Percentiles rank a stretch among this genome's conserved stretches.
Evolutionary conservation across 2,329 filamentous ascomycete genomes (phyloP).

Genomic region (Sporothrix sp.): DNA sequence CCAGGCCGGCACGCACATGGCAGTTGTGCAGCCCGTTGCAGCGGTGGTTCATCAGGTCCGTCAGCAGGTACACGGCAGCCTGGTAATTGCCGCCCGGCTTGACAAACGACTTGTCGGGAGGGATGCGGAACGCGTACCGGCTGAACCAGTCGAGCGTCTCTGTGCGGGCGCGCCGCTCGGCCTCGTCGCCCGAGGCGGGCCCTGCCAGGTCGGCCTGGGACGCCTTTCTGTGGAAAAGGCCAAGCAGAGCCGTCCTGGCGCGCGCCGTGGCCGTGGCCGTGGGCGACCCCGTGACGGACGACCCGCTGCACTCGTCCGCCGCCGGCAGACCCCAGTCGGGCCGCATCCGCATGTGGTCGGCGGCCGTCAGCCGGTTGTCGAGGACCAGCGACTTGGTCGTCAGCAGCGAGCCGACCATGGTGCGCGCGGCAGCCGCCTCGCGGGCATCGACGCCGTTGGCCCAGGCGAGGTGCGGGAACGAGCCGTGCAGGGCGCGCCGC

Average conservation of each 20-base stretch:
- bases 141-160: constrained; percentile 18
- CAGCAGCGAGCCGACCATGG: constrained; percentile 12
- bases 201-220: too few species aligned
- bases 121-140: constrained; percentile 19
- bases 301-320: too few species aligned
- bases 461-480: constrained; percentile 18
- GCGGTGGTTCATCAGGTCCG: constrained; percentile 27
- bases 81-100: constrained; percentile 11
- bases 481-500: constrained; percentile 15
- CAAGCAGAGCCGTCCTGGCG: too few species aligned
- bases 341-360: constrained; percentile 17
- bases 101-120: constrained; percentile 9
- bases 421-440: constrained; percentile 13
- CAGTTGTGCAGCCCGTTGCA: constrained; percentile 24
- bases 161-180: constrained; percentile 1
- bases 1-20: neutral
- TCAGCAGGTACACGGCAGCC: constrained; percentile 18
- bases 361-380: constrained; percentile 12
- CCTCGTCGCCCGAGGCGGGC: neutral
- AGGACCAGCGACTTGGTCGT: neutral
- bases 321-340: constrained; percentile 12
- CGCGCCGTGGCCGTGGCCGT: too few species aligned
- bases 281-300: too few species aligned
- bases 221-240: too few species aligned
- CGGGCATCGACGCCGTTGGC: constrained; percentile 14